Evolutionary conservation across 2,329 filamentous ascomycete species (phyloP).

Genomic region (Arachnomyces sp.): DNA sequence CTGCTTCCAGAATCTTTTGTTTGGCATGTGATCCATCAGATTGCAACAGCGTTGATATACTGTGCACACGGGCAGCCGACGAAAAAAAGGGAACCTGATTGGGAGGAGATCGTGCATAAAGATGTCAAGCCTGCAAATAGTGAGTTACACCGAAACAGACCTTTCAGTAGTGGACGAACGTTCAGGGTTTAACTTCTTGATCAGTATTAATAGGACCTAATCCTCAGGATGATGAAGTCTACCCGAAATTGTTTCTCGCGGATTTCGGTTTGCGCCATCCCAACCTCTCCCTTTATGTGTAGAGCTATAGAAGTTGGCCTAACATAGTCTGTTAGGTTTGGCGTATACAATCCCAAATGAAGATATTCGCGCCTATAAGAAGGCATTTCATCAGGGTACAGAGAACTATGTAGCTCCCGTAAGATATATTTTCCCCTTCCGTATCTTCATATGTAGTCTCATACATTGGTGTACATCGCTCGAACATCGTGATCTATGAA

Average conservation of each 20-base stretch:
- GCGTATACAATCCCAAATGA: conserved; percentile 9
- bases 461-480: no score
- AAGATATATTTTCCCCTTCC: neutral
- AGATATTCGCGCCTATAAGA: conserved; percentile 7
- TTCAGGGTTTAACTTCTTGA: neutral
- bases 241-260: conserved; percentile 6
- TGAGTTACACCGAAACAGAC: neutral
- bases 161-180: neutral
- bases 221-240: conserved; percentile 5
- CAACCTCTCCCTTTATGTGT: neutral
- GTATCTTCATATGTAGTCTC: no score
- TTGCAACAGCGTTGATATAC: conserved; percentile 7
- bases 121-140: conserved; percentile 10
- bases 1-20: conserved; percentile 9
- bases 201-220: conserved; percentile 5
- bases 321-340: conserved; percentile 3
- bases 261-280: conserved; percentile 6
- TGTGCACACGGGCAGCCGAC: conserved; percentile 5
- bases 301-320: neutral
- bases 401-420: conserved; percentile 5
- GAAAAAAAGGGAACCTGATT: conserved; percentile 2
- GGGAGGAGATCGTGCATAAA: conserved; percentile 10
- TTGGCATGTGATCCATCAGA: conserved; percentile 9
- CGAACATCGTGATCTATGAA: neutral
- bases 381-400: conserved; percentile 4